phyloP scores from a whole-genome alignment of 345 rosid species.

The Mangifera indica region DNA sequence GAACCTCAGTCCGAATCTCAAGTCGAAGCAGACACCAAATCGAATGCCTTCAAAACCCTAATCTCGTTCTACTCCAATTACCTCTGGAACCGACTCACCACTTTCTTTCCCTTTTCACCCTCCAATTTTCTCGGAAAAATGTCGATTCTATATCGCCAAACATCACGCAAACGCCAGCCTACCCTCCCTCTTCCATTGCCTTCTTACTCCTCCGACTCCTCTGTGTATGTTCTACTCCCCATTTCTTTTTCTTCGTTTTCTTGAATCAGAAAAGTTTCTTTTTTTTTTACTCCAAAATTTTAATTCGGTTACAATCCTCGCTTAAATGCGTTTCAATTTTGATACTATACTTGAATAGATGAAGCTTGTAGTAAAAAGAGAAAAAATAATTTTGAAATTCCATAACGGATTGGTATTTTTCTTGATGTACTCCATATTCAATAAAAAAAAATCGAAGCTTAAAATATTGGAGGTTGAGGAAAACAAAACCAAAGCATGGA shows the following conservation, averaged over 20 bases:
- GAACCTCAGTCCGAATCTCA: conserved; percentile 26
- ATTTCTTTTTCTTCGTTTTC: background rate
- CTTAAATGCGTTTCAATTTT: no score
- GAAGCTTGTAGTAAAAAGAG: no score
- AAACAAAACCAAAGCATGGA: no score
- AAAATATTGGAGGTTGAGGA: no score
- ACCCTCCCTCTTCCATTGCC: conserved; percentile 71
- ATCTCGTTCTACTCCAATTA: conserved; percentile 51
- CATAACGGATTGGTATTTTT: no score
- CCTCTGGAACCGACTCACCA: conserved; percentile 48
- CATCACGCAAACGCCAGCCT: conserved; percentile 35
- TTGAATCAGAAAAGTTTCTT: no score
- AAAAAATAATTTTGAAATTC: no score
- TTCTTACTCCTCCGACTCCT: conserved; percentile 40
- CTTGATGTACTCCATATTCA: no score
- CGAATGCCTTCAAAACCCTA: conserved; percentile 34
- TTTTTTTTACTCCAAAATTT: no score
- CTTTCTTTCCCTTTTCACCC: conserved; percentile 37
- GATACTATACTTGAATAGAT: no score
- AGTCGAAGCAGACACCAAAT: conserved; percentile 20
- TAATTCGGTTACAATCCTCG: no score
- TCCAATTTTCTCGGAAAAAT: conserved; percentile 49
- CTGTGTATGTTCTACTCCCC: conserved; percentile 39
- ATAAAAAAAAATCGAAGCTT: no score
- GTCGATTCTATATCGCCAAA: conserved; percentile 48